Conservation (phyloP, 164 flowering plant genomes). For the Vitis vinifera region DNA sequence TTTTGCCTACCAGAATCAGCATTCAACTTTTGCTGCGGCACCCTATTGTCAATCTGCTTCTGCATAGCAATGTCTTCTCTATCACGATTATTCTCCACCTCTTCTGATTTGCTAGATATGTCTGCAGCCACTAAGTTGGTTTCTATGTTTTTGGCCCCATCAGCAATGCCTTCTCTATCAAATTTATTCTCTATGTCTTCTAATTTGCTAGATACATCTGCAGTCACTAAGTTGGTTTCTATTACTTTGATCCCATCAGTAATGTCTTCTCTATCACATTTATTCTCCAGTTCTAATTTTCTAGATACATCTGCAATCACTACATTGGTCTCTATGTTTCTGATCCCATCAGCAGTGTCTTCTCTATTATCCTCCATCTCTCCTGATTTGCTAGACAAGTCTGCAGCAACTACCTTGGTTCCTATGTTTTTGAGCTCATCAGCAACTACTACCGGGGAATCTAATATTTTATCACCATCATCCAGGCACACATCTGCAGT, state of each 20-base stretch:
- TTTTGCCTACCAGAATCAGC: conserved; percentile 30
- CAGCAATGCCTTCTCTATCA: conserved; percentile 21
- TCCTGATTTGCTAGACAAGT: conserved; percentile 20
- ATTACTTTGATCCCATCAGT: background rate
- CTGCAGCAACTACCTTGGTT: conserved; percentile 20
- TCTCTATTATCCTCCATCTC: conserved; percentile 31
- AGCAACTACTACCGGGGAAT: conserved; percentile 13
- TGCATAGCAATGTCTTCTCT: conserved; percentile 21
- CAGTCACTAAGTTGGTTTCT: conserved; percentile 18
- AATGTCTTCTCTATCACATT: conserved; percentile 24
- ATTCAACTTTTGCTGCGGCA: conserved; percentile 22
- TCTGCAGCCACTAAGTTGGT: conserved; percentile 21
- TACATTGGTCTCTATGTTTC: conserved; percentile 16
- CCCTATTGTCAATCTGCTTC: conserved; percentile 26
- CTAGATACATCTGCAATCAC: conserved; percentile 15
- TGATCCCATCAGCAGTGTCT: conserved; percentile 5
- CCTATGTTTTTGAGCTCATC: conserved; percentile 18
- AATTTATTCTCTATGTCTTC: conserved; percentile 30
- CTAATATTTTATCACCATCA: conserved; percentile 23
- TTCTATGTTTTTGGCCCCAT: background rate
- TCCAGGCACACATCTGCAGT: conserved; percentile 16
- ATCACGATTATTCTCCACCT: conserved; percentile 25
- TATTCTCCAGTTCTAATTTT: conserved; percentile 26
- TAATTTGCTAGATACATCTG: conserved; percentile 17
- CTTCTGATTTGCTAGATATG: conserved; percentile 21